Evolutionary conservation across 2,329 filamentous ascomycete species (phyloP).

Genomic region (Colletotrichum theobromicola): DNA sequence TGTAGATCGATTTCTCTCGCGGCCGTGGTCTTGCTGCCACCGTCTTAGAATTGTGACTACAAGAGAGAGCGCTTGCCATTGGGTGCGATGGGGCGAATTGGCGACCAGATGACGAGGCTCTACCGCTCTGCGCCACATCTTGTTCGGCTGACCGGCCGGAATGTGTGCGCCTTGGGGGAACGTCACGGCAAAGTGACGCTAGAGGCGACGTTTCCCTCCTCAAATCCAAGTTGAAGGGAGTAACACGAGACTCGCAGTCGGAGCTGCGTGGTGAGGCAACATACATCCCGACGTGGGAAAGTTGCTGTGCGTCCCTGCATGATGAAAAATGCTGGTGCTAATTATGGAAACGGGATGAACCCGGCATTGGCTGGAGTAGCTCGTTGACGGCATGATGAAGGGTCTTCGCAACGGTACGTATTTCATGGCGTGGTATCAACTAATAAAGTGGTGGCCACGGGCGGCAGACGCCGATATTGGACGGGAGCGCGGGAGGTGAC

Average conservation of each 20-base stretch:
- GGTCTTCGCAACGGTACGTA: conserved; percentile 7
- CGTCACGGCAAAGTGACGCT: neutral
- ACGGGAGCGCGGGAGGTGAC: conserved; percentile 3
- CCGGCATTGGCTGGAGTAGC: conserved; percentile 7
- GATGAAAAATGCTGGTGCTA: conserved; percentile 13
- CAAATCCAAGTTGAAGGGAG: neutral
- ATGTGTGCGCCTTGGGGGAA: neutral
- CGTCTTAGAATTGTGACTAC: neutral
- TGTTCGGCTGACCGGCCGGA: neutral
- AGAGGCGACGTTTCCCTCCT: neutral
- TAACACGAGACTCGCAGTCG: neutral
- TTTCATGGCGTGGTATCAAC: neutral
- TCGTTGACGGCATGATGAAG: conserved; percentile 10
- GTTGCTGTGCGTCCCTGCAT: conserved; percentile 14
- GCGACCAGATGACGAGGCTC: neutral
- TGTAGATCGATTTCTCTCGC: neutral
- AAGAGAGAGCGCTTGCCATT: neutral
- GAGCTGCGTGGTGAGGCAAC: neutral
- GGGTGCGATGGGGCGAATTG: neutral
- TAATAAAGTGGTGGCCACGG: neutral
- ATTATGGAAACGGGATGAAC: conserved; percentile 22
- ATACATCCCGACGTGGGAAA: conserved; percentile 5
- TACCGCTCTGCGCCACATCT: neutral
- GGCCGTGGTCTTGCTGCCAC: neutral
- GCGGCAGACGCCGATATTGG: conserved; percentile 6